A percentile compares a stretch with the other conserved stretches of the same genome.
Evolutionary conservation across 2,329 filamentous ascomycete species (phyloP).

Genomic region (Monosporascus sp.): DNA sequence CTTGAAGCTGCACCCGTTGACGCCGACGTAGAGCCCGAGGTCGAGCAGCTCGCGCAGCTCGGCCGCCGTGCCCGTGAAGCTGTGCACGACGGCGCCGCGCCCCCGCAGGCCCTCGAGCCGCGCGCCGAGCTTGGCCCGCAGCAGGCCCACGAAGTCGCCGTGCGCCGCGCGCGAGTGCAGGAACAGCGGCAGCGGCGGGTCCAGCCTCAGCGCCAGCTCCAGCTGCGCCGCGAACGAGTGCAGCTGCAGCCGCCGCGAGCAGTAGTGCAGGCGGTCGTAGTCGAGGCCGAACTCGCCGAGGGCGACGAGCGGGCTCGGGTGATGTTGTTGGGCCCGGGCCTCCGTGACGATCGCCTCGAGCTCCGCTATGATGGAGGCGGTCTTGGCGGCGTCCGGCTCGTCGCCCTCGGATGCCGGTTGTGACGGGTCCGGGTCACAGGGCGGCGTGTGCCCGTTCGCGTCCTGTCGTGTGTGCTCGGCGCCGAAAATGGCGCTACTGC

Average conservation of each 20-base stretch:
- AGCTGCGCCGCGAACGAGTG: constrained; percentile 83
- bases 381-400: constrained; percentile 38
- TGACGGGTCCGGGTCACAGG: constrained; percentile 48
- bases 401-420: constrained; percentile 45
- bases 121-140: constrained; percentile 54
- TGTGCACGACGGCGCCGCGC: constrained; percentile 77
- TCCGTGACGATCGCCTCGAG: constrained; percentile 61
- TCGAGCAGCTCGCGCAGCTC: constrained; percentile 79
- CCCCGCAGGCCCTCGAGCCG: constrained; percentile 62
- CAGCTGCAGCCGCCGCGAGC: constrained; percentile 71
- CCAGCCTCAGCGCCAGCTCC: constrained; percentile 62
- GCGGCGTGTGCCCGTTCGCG: constrained; percentile 39
- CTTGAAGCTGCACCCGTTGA: constrained; percentile 96
- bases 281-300: constrained; percentile 96
- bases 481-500: constrained; percentile 75
- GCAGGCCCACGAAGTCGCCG: constrained; percentile 70
- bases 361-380: constrained; percentile 46
- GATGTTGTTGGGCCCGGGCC: constrained; percentile 38
- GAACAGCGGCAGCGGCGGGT: constrained; percentile 79
- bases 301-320: constrained; percentile 56
- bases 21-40: constrained; percentile 82
- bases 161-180: constrained; percentile 87
- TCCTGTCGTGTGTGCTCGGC: constrained; percentile 39
- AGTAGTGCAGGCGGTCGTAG: constrained; percentile 86
- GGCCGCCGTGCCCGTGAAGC: constrained; percentile 81